Evolutionary conservation across 345 rosid genomes (phyloP), one percentile per base, ranked within the genome.

Genomic region (Pugionium cornutum): DNA sequence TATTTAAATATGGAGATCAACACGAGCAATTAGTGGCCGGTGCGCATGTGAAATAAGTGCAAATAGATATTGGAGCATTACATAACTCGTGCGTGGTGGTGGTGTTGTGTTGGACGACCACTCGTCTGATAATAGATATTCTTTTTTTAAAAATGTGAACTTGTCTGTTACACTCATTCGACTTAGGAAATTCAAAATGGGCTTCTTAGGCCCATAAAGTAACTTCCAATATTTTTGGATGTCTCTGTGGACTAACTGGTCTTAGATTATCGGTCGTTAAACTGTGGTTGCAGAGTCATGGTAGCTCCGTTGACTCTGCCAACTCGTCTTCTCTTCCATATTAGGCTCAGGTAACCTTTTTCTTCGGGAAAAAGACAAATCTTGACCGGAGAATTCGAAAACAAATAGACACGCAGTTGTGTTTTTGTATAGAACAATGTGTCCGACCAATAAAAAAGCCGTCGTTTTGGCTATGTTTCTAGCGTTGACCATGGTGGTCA

Each of bases 221-320:
- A 9, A 0, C 4, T 28, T 5, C 26, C 51, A 39, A 27, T 1
- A 37, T 9, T 56, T 27, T 39, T 39, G 32, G 44, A 1, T 35
- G 2, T 53, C 39, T 53, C 30, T 34, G 11, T 25, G 29, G 41
- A 53, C 55, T 0, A 18, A 18, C 18, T 18, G 18, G 18, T 18
- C 0, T 18, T 18, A 18, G 18, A 18, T 18, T 18, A 18, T 18
- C 18, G 10, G 39, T 33, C 26, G 4, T 35, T 66, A 67, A 66
- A 33, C 35, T 30, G 70, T 71, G 64, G 76, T 72, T 51, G 76
- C 66, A 65, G 66, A 51, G 66, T 64, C 71, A 68, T 53, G 83
- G 78, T 79, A 48, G 83, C 68, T 81, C 63, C 68, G 81, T 53
- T 74, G 83, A 81, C 83, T 74, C 59, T 54, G 72, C 80, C 87